Evolutionary conservation across 306 rosid species (phyloP), one percentile per base, ranked within the genome.

Genomic region (Gillenia trifoliata): DNA sequence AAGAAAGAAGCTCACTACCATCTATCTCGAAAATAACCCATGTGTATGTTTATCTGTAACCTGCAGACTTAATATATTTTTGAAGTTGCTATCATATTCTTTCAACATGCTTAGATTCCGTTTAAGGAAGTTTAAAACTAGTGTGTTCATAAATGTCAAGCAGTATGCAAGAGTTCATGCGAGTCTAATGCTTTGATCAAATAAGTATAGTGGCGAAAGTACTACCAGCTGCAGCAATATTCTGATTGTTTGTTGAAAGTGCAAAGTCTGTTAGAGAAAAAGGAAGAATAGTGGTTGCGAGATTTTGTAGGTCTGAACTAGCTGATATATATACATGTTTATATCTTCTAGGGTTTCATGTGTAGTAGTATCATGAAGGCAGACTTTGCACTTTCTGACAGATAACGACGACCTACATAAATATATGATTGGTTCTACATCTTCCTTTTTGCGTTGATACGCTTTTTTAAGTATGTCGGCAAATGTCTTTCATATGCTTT

Each of bases 21-120:
- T 95, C 80, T 95, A 95, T 85, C 85, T 92, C 12, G 96, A 84
- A 80, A 89, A 95, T 77, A 95, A 94, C 80, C 98, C 96, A 70
- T 92, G 93, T 77, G 99, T 95, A 95, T 6, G 96, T 47, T 77
- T 79, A 31, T 72, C 62, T 68, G 55, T 56, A 38, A 23, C 68
- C 62, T 77, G 75, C 67, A 70, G 43, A 22, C 67, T 11, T 66
- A 6, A 33, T 15, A 33, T 78, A 2, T 80, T 71, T 59, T 22
- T n/a, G n/a, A 36, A 43, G 34, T 56, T 49, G 8, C 4, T 54
- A n/a, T 45, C 57, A 26, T 60, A 12, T 64, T 70, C 50, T 16
- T 59, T 28, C 22, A 64, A 30, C 36, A 64, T 7, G 26, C 63
- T 79, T 73, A 9, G 36, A 45, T 36, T 23, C 64, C 5, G 54